phyloP scores from a whole-genome alignment of 2,329 filamentous ascomycete species.

The Scedosporium dehoogii region DNA sequence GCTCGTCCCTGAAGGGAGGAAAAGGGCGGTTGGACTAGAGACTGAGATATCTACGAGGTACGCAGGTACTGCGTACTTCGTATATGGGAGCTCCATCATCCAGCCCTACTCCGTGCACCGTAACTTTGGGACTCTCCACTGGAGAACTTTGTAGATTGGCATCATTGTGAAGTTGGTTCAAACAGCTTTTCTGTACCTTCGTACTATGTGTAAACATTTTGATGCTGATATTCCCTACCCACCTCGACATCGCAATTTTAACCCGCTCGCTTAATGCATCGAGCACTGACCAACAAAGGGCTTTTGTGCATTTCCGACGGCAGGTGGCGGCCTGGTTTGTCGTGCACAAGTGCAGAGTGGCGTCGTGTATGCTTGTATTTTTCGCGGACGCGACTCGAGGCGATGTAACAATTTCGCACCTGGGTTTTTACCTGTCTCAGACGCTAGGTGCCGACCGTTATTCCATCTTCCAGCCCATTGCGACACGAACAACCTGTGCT shows the following conservation, averaged over 20 bases:
- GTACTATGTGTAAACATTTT: background rate
- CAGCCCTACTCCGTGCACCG: too few species aligned
- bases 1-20: background rate
- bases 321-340: background rate
- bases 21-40: background rate
- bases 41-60: background rate
- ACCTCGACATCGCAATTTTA: conserved; percentile 12
- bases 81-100: too few species aligned
- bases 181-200: too few species aligned
- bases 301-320: background rate
- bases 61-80: too few species aligned
- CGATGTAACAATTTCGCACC: conserved; percentile 1
- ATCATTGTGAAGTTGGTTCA: too few species aligned
- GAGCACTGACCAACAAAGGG: conserved; percentile 9
- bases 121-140: too few species aligned
- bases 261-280: conserved; percentile 16
- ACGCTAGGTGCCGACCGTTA: background rate
- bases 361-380: conserved; percentile 6
- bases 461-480: background rate
- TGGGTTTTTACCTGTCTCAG: background rate
- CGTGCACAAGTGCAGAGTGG: background rate
- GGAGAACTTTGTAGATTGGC: too few species aligned
- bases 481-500: background rate
- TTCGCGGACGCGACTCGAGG: conserved; percentile 10
- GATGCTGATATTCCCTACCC: background rate